phyloP scores from a whole-genome alignment of 306 rosid genomes.

The Dryas drummondii region DNA sequence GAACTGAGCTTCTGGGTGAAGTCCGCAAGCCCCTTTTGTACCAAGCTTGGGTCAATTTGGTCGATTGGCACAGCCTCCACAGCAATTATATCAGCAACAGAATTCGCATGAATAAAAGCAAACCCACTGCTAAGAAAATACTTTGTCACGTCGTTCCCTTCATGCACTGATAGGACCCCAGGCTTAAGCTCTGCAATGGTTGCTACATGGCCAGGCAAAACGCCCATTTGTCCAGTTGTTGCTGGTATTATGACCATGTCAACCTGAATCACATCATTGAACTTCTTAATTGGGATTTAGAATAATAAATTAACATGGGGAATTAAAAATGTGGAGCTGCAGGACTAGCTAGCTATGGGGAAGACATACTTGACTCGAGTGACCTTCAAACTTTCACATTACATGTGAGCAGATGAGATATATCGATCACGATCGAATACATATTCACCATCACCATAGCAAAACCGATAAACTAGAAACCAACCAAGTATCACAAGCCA shows the following conservation, averaged over 20 bases:
- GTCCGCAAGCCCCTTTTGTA: constrained; percentile 91
- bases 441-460: too few species aligned
- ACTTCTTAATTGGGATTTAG: neutral
- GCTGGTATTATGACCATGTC: constrained; percentile 97
- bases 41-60: constrained; percentile 60
- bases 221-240: constrained; percentile 97
- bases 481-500: too few species aligned
- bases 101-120: constrained; percentile 83
- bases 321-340: too few species aligned
- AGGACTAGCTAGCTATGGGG: too few species aligned
- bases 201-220: constrained; percentile 95
- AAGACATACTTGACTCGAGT: too few species aligned
- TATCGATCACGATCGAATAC: too few species aligned
- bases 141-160: constrained; percentile 65
- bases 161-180: constrained; percentile 76
- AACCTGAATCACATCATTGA: constrained; percentile 45
- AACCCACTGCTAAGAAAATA: constrained; percentile 92
- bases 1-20: constrained; percentile 89
- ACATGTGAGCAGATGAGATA: too few species aligned
- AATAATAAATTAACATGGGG: neutral
- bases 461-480: too few species aligned
- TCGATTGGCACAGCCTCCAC: constrained; percentile 86
- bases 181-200: constrained; percentile 96
- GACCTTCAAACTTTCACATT: too few species aligned
- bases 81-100: constrained; percentile 83